A percentile compares a stretch with the other conserved stretches of the same genome.
Evolutionary conservation across 208 protist species (phyloP).

Genomic region (Leishmania lainsoni): DNA sequence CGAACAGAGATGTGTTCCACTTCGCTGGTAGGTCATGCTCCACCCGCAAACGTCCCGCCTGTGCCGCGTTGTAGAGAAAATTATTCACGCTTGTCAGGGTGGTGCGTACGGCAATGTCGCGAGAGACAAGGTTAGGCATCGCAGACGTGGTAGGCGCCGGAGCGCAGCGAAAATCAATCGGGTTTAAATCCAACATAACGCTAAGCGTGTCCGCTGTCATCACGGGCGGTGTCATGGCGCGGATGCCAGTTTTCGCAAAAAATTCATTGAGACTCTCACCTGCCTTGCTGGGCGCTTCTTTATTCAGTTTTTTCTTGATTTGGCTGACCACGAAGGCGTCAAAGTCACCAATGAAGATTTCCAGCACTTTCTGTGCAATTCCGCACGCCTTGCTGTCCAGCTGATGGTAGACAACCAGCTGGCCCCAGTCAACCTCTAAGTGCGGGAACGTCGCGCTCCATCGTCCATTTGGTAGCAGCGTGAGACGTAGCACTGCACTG

Average conservation of each 20-base stretch:
- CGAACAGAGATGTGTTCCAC: conserved; percentile 59
- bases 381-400: conserved; percentile 44
- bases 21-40: conserved; percentile 12
- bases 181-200: conserved; percentile 29
- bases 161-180: background rate
- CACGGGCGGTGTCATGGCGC: conserved; percentile 24
- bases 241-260: conserved; percentile 9
- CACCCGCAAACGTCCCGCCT: conserved; percentile 6
- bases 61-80: conserved; percentile 26
- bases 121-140: conserved; percentile 15
- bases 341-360: conserved; percentile 61
- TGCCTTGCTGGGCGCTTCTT: conserved; percentile 19
- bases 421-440: conserved; percentile 41
- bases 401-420: conserved; percentile 48
- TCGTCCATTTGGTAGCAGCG: conserved; percentile 34
- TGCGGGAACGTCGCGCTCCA: conserved; percentile 33
- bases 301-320: conserved; percentile 43
- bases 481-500: conserved; percentile 21
- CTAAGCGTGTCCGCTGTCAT: conserved; percentile 39
- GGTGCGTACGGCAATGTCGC: conserved; percentile 35
- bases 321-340: conserved; percentile 43
- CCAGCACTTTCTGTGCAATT: conserved; percentile 43
- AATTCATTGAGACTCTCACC: conserved; percentile 27
- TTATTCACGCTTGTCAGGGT: conserved; percentile 44
- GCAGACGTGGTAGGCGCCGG: background rate